phyloP scores from a whole-genome alignment of 1,284 basidiomycete genomes.

The Ganoderma boninense region DNA sequence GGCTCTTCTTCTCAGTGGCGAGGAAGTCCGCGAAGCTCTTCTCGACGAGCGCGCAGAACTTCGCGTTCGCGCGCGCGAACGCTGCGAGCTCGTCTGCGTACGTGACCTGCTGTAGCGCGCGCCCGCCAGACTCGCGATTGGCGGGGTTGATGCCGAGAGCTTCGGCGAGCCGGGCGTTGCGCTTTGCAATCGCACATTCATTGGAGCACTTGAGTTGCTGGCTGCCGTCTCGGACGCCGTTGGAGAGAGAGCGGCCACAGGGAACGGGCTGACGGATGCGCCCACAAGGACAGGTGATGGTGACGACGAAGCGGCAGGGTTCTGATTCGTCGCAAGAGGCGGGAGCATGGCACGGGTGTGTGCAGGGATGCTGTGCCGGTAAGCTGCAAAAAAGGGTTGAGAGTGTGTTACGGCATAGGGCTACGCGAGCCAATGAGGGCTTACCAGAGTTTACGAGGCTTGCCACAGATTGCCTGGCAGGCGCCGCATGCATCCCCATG shows the following conservation, averaged over 20 bases:
- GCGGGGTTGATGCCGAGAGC: slow-evolving; percentile 82
- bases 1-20: slow-evolving; percentile 69
- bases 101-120: slow-evolving; percentile 51
- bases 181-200: slow-evolving; percentile 83
- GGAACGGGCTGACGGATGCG: slow-evolving; percentile 74
- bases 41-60: slow-evolving; percentile 79
- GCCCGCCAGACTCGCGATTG: slow-evolving; percentile 37
- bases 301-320: slow-evolving; percentile 74
- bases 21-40: slow-evolving; percentile 84
- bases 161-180: slow-evolving; percentile 87
- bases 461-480: slow-evolving; percentile 83
- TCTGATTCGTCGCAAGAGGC: slow-evolving; percentile 81
- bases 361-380: slow-evolving; percentile 75
- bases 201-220: slow-evolving; percentile 76
- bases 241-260: slow-evolving; percentile 68
- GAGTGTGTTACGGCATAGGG: neutral
- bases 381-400: slow-evolving; percentile 46
- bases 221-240: slow-evolving; percentile 50
- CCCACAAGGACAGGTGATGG: slow-evolving; percentile 82
- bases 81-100: slow-evolving; percentile 70
- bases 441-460: slow-evolving; percentile 83
- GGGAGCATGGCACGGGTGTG: slow-evolving; percentile 84
- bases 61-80: slow-evolving; percentile 68
- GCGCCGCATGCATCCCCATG: slow-evolving; percentile 82
- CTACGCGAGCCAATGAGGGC: slow-evolving; percentile 27